phyloP scores from a whole-genome alignment of 2,329 filamentous ascomycete genomes.

The Stagonosporopsis cucurbitacearum region DNA sequence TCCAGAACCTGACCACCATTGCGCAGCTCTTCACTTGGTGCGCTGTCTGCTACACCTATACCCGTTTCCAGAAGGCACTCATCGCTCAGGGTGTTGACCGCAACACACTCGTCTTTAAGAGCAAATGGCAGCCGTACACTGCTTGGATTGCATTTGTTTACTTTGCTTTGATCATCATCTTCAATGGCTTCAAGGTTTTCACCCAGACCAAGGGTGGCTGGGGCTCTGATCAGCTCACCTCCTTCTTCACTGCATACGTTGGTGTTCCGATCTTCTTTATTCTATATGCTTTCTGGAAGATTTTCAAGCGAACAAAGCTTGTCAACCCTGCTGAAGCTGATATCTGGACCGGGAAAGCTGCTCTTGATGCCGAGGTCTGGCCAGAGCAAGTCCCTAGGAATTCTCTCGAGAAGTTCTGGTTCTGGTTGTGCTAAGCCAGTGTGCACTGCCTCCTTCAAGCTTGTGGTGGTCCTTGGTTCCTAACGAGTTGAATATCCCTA shows the following conservation, averaged over 20 bases:
- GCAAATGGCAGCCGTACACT: conserved; percentile 57
- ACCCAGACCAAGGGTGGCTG: conserved; percentile 47
- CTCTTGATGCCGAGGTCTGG: conserved; percentile 55
- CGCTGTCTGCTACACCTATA: conserved; percentile 61
- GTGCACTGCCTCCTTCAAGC: neutral
- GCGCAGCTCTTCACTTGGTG: conserved; percentile 63
- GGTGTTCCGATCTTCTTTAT: conserved; percentile 50
- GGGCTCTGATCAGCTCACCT: conserved; percentile 45
- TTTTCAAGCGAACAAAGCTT: conserved; percentile 66
- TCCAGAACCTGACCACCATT: conserved; percentile 71
- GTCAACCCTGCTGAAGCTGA: conserved; percentile 53
- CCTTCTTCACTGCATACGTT: conserved; percentile 61
- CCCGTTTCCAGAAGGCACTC: conserved; percentile 60
- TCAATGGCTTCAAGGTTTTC: conserved; percentile 71
- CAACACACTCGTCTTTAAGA: conserved; percentile 57
- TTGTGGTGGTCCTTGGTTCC: conserved; percentile 1
- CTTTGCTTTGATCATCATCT: conserved; percentile 61
- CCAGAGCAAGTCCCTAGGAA: conserved; percentile 53
- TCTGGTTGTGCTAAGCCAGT: conserved; percentile 53
- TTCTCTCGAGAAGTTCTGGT: conserved; percentile 56
- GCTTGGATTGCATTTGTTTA: conserved; percentile 67
- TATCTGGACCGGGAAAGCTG: conserved; percentile 56
- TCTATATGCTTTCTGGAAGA: conserved; percentile 69
- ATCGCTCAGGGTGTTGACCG: conserved; percentile 63
- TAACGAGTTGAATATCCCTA: conserved; percentile 14